Percentiles rank a stretch among this genome's conserved stretches.
phyloP scores from a whole-genome alignment of 192 early-diverging fungal species.

The Rhizoclosmatium globosum region DNA sequence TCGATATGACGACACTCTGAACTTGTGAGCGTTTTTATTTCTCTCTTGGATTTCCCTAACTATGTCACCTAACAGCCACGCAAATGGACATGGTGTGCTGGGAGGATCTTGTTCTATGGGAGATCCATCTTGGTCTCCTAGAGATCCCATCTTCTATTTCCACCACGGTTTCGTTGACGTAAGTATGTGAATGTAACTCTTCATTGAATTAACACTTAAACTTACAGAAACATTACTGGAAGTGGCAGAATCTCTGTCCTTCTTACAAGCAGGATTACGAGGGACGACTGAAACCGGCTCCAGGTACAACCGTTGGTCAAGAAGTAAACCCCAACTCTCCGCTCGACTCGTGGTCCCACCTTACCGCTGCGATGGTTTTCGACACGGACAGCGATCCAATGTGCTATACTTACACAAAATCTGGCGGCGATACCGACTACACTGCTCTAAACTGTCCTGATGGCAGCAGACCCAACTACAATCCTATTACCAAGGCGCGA shows the following conservation, averaged over 20 bases:
- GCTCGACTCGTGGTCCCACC: not conserved
- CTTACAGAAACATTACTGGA: constrained; percentile 6
- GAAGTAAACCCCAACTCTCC: not conserved
- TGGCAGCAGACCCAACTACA: not conserved
- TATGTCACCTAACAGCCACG: not conserved
- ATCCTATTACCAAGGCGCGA: constrained; percentile 3
- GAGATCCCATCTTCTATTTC: constrained; percentile 31
- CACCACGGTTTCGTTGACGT: constrained; percentile 33
- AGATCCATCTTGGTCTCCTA: constrained; percentile 8
- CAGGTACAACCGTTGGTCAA: not conserved
- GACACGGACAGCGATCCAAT: constrained; percentile 18
- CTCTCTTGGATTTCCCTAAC: not conserved
- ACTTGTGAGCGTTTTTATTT: not conserved
- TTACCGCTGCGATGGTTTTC: constrained; percentile 9
- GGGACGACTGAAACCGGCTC: not conserved
- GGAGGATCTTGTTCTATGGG: constrained; percentile 13
- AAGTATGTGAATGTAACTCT: too few species aligned
- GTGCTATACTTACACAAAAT: constrained; percentile 35
- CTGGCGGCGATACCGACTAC: constrained; percentile 1
- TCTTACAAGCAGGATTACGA: constrained; percentile 6
- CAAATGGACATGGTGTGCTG: not conserved
- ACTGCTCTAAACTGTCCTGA: not conserved
- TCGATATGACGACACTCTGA: constrained; percentile 1
- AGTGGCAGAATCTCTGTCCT: constrained; percentile 35
- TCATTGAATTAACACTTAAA: too few species aligned